Conservation (phyloP, 179 eudicot genomes). For the Silene noctiflora region DNA sequence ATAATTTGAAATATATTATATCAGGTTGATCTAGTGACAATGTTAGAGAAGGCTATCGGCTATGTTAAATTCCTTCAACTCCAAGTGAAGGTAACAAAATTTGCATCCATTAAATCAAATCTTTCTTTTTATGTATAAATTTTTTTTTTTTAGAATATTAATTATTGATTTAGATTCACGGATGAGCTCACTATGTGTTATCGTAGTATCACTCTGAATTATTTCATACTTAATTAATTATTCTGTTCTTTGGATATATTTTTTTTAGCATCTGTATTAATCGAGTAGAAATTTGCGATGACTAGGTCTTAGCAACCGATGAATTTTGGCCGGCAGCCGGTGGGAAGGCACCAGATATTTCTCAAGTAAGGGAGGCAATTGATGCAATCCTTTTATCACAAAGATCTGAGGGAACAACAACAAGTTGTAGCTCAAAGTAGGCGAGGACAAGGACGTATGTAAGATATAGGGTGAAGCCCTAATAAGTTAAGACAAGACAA, state of each 20-base stretch:
- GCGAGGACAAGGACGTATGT: neutral
- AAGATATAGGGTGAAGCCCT: neutral
- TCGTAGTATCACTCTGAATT: no score
- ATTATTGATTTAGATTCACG: neutral
- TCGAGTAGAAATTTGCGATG: neutral
- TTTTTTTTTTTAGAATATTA: no score
- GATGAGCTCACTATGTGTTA: neutral
- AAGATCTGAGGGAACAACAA: constrained; percentile 32
- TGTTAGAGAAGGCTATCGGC: constrained; percentile 92
- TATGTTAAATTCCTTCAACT: constrained; percentile 94
- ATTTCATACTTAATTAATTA: no score
- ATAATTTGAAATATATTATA: no score
- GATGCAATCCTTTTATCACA: constrained; percentile 80
- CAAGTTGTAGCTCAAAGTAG: constrained; percentile 41
- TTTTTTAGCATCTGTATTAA: no score
- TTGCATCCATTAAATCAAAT: neutral
- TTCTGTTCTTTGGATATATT: neutral
- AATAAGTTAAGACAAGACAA: constrained; percentile 11
- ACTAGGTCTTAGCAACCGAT: constrained; percentile 39
- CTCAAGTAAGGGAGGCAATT: constrained; percentile 90
- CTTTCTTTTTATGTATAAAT: neutral
- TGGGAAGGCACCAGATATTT: constrained; percentile 78
- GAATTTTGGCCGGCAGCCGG: constrained; percentile 93
- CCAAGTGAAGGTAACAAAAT: constrained; percentile 72
- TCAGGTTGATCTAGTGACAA: constrained; percentile 95